Evolutionary conservation across 257 asterid genomes (phyloP), one percentile per base, ranked within the genome.

Genomic region (Misopates orontium): DNA sequence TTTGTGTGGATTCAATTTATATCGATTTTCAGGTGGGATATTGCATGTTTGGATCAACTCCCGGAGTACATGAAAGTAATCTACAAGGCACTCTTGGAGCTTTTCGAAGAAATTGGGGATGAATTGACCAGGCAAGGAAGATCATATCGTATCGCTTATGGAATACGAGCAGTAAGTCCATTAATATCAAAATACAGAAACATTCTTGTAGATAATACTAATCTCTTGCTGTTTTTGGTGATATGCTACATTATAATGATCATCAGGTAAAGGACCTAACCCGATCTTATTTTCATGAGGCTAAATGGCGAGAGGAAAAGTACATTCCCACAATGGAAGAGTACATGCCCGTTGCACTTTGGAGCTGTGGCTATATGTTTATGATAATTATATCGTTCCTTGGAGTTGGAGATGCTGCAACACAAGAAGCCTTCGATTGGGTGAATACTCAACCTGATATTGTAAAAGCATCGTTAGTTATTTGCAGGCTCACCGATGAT

Each of bases 61-160:
- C 86, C 82, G 10, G 70, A 67, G 15, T 78, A 73, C 44, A 75
- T 81, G 87, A 64, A 69, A 69, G 6, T 67, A 14, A 19, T 71
- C 25, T 80, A 77, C 44, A 64, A 64, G 52, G 70, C 67, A 4
- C 31, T 71, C n/a, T 44, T 75, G 50, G 74, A 76, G 14, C 39
- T 67, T 10, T 76, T 48, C 24, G 60, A 56, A 32, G 80, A 78
- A 56, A 25, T 82, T 24, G 72, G 76, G 42, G 76, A 60, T 47
- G 73, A 67, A 22, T 50, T 78, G 68, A 41, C 10, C 57, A 68
- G 56, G 49, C 53, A 58, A 58, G 80, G 70, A 18, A 64, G 21
- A 45, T 36, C 61, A 5, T 65, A 70, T 28, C 74, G 79, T 22
- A 4, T 70, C 69, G 20, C 0, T 22, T 73, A 73, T 55, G 82